phyloP scores from a whole-genome alignment of 768 basidiomycete species.

The Trichaptum fuscoviolaceum region DNA sequence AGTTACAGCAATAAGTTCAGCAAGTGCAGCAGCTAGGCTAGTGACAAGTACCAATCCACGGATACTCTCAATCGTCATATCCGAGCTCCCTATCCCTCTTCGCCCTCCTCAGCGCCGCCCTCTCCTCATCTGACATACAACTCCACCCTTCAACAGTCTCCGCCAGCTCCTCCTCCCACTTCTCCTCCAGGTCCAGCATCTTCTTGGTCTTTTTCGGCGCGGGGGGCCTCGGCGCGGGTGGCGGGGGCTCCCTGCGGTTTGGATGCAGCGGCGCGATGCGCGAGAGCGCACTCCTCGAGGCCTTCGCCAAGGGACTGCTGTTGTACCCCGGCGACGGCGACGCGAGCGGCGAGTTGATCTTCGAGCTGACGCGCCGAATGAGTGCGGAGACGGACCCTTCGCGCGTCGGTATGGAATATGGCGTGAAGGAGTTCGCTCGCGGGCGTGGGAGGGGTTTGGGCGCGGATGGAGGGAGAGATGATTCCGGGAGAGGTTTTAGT shows the following conservation, averaged over 20 bases:
- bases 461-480: constrained; percentile 34
- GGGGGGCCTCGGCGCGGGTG: constrained; percentile 63
- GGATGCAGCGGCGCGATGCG: constrained; percentile 74
- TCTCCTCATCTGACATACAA: constrained; percentile 39
- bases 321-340: constrained; percentile 27
- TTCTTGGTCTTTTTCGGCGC: constrained; percentile 79
- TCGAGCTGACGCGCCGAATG: constrained; percentile 64
- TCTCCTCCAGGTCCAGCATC: constrained; percentile 67
- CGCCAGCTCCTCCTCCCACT: constrained; percentile 74
- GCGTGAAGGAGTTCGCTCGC: neutral
- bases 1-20: too few relatives aligned
- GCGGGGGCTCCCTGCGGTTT: constrained; percentile 68
- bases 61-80: constrained; percentile 38
- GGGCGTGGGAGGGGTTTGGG: constrained; percentile 46
- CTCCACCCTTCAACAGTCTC: constrained; percentile 69
- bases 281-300: constrained; percentile 55
- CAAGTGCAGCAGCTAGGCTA: too few relatives aligned
- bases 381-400: constrained; percentile 56
- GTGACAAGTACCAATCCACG: too few relatives aligned
- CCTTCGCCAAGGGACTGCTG: constrained; percentile 63
- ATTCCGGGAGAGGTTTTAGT: constrained; percentile 8
- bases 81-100: constrained; percentile 64
- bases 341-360: constrained; percentile 57
- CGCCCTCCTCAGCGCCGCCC: constrained; percentile 48
- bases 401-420: constrained; percentile 3